Conservation (phyloP, 805 yeast species). For the Myxozyma vanderwaltii region DNA sequence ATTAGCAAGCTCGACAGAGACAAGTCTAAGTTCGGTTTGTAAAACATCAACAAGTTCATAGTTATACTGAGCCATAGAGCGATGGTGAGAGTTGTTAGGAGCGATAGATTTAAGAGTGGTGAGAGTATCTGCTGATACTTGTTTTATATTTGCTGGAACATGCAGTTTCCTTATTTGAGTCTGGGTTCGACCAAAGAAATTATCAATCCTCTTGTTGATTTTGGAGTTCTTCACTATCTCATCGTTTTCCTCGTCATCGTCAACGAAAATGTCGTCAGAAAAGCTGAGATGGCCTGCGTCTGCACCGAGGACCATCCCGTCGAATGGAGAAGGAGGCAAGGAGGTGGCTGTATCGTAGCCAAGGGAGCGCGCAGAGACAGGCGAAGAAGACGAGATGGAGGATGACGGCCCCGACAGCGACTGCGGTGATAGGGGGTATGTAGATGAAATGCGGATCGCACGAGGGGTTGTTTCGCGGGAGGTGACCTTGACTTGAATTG, state of each 20-base stretch:
- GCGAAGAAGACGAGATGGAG: neutral
- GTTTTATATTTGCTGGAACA: slow-evolving; percentile 18
- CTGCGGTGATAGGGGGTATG: neutral
- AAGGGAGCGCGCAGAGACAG: slow-evolving; percentile 3
- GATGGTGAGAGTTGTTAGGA: neutral
- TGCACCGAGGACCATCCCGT: neutral
- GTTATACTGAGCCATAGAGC: slow-evolving; percentile 14
- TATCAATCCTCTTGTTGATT: slow-evolving; percentile 4
- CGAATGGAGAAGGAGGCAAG: slow-evolving; percentile 3
- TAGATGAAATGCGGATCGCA: slow-evolving; percentile 4
- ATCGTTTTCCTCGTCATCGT: slow-evolving; percentile 10
- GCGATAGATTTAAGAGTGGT: slow-evolving; percentile 17
- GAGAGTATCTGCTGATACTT: slow-evolving; percentile 22
- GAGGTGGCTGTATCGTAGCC: neutral
- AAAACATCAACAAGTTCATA: slow-evolving; percentile 22
- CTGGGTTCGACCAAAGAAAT: slow-evolving; percentile 22
- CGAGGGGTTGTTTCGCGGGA: slow-evolving; percentile 15
- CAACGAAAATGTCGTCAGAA: slow-evolving; percentile 1
- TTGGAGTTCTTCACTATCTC: neutral
- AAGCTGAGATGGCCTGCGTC: slow-evolving; percentile 4
- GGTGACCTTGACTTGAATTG: slow-evolving; percentile 14
- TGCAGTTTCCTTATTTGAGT: slow-evolving; percentile 17
- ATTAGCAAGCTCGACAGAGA: slow-evolving; percentile 31
- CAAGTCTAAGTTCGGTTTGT: slow-evolving; percentile 27
- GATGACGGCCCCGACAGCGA: neutral